These are phyloP conservation scores for Fusarium nelsonii DNA, from an alignment of 2,329 filamentous ascomycete species.

Conservation along the genomic window DNA sequence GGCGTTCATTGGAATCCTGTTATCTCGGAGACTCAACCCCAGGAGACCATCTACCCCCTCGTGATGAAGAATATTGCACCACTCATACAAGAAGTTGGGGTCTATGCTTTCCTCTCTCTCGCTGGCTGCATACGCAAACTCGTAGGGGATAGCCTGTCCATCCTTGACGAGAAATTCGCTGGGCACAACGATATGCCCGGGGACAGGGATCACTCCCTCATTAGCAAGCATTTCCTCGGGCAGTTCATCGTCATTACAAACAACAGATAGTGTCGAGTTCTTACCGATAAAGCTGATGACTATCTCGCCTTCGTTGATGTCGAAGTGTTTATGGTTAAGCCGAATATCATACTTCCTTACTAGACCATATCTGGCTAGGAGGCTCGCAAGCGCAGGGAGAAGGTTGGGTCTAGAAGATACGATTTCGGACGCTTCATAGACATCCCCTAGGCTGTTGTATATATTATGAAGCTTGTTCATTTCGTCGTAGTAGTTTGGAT, in stretches of 20 bases:
- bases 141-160: neutral
- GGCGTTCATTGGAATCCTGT: neutral
- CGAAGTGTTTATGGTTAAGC: neutral
- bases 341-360: neutral
- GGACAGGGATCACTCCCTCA: neutral
- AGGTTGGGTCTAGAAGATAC: neutral
- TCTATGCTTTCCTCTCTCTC: neutral
- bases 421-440: neutral
- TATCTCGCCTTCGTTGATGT: neutral
- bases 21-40: neutral
- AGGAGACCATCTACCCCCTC: neutral
- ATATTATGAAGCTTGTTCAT: neutral
- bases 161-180: neutral
- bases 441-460: neutral
- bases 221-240: neutral
- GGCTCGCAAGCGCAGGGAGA: neutral
- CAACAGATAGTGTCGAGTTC: neutral
- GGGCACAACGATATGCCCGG: neutral
- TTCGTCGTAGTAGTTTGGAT: neutral
- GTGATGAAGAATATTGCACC: neutral
- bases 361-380: neutral
- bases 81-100: neutral
- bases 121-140: neutral
- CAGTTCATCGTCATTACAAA: neutral
- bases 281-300: neutral